Conservation (phyloP, 768 basidiomycete species). For the Pseudohyphozyma bogoriensis region DNA sequence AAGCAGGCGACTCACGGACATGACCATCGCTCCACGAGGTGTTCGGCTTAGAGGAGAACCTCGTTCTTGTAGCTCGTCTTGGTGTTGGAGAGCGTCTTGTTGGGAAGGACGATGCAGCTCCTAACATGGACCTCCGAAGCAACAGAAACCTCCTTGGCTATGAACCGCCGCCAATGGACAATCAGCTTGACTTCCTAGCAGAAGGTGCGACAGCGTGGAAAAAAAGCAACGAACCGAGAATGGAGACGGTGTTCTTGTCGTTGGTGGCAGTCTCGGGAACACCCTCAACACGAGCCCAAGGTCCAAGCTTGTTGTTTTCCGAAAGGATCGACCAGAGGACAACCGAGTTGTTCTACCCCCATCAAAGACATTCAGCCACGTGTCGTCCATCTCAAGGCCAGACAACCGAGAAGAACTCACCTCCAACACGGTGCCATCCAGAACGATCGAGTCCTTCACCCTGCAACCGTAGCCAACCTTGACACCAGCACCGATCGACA, state of each 20-base stretch:
- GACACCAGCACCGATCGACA: constrained; percentile 38
- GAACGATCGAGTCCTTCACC: constrained; percentile 41
- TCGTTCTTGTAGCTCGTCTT: constrained; percentile 39
- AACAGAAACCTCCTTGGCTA: constrained; percentile 43
- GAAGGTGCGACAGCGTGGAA: background rate
- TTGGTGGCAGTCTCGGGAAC: constrained; percentile 35
- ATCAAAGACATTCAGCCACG: background rate
- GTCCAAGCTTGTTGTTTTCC: constrained; percentile 41
- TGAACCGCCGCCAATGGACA: background rate
- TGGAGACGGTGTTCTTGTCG: constrained; percentile 41
- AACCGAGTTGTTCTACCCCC: constrained; percentile 36
- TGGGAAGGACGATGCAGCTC: constrained; percentile 43
- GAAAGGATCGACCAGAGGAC: constrained; percentile 41
- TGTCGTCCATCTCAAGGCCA: background rate
- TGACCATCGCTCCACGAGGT: no score
- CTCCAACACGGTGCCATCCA: constrained; percentile 40
- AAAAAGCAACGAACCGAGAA: constrained; percentile 37
- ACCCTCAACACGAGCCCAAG: constrained; percentile 43
- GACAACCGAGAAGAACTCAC: constrained; percentile 16
- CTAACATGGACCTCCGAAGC: constrained; percentile 40
- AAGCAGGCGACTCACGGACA: no score
- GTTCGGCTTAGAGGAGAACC: constrained; percentile 41
- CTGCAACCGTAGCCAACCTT: constrained; percentile 39
- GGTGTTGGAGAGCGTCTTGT: constrained; percentile 40
- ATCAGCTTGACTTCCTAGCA: background rate